These are phyloP conservation scores for Marchantia polymorpha DNA, from an alignment of 225 moss, liverwort and hornwort genomes.

Conservation along the genomic window DNA sequence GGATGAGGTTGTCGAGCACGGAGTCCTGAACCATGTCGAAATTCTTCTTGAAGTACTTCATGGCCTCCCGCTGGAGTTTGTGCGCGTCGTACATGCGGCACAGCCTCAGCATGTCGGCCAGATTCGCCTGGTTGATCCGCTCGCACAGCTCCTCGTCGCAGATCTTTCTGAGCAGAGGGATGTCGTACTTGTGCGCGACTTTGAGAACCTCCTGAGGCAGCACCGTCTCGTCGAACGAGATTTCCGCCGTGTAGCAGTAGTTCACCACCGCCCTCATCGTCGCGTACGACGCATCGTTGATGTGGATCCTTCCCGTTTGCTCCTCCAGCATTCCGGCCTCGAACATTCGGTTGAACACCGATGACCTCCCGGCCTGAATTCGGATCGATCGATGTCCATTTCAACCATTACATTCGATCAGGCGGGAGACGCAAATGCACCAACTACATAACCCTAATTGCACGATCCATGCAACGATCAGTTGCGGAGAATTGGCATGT, in stretches of 20 bases:
- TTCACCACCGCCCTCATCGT: slow-evolving; percentile 40
- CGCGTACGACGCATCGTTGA: slow-evolving; percentile 33
- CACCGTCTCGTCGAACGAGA: slow-evolving; percentile 26
- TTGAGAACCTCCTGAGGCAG: slow-evolving; percentile 39
- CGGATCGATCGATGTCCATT: not conserved
- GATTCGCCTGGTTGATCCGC: slow-evolving; percentile 16
- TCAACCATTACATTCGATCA: not conserved
- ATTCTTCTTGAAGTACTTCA: slow-evolving; percentile 35
- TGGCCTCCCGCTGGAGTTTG: slow-evolving; percentile 20
- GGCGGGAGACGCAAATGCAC: not conserved
- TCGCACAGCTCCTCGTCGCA: slow-evolving; percentile 34
- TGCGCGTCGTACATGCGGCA: slow-evolving; percentile 33
- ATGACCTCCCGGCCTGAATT: slow-evolving; percentile 31
- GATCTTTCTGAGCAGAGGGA: slow-evolving; percentile 26
- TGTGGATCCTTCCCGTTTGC: slow-evolving; percentile 34
- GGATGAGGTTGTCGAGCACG: slow-evolving; percentile 30
- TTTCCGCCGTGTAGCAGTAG: slow-evolving; percentile 42
- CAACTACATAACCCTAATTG: too few species aligned
- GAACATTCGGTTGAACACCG: slow-evolving; percentile 43
- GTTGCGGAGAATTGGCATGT: too few species aligned
- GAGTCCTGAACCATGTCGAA: slow-evolving; percentile 40
- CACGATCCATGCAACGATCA: too few species aligned
- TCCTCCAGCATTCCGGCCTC: slow-evolving; percentile 39
- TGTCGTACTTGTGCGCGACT: slow-evolving; percentile 47
- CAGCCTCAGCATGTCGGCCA: slow-evolving; percentile 37